Conservation (phyloP, 768 basidiomycete genomes). For the Russula abietina region DNA sequence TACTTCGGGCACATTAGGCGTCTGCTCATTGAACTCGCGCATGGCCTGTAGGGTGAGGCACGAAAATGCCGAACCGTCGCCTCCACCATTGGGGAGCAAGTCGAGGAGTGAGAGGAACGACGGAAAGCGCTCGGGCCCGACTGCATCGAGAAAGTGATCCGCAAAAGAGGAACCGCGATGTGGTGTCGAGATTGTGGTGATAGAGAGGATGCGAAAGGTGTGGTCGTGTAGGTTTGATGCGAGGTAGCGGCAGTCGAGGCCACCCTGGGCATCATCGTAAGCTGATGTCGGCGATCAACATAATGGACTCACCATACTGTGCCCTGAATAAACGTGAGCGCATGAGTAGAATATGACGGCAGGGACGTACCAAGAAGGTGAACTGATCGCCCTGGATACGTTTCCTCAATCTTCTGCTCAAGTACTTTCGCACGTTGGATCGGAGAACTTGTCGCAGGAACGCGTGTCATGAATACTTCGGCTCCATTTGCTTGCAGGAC, state of each 20-base stretch:
- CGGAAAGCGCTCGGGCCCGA: constrained; percentile 63
- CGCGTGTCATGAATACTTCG: constrained; percentile 88
- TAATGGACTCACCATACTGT: constrained; percentile 55
- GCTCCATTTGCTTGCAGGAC: constrained; percentile 82
- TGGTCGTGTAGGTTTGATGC: constrained; percentile 75
- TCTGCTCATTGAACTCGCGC: constrained; percentile 82
- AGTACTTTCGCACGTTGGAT: constrained; percentile 86
- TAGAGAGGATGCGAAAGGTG: constrained; percentile 73
- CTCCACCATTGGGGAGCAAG: constrained; percentile 83
- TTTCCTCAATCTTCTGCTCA: constrained; percentile 70
- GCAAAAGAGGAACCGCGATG: constrained; percentile 93
- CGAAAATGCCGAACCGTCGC: constrained; percentile 92
- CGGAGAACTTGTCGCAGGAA: constrained; percentile 88
- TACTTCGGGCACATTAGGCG: constrained; percentile 71
- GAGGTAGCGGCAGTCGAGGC: constrained; percentile 86
- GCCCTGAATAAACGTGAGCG: constrained; percentile 41
- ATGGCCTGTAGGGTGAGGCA: constrained; percentile 80
- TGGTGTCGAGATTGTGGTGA: constrained; percentile 93
- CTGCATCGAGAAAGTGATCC: constrained; percentile 74
- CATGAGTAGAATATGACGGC: not conserved
- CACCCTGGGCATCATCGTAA: constrained; percentile 50
- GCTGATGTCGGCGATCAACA: constrained; percentile 14
- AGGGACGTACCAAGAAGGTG: constrained; percentile 68
- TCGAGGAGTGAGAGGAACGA: constrained; percentile 70
- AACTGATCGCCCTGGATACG: constrained; percentile 75